phyloP scores from a whole-genome alignment of 371 early-diverging fungal species.

The Fennellomyces sp. region DNA sequence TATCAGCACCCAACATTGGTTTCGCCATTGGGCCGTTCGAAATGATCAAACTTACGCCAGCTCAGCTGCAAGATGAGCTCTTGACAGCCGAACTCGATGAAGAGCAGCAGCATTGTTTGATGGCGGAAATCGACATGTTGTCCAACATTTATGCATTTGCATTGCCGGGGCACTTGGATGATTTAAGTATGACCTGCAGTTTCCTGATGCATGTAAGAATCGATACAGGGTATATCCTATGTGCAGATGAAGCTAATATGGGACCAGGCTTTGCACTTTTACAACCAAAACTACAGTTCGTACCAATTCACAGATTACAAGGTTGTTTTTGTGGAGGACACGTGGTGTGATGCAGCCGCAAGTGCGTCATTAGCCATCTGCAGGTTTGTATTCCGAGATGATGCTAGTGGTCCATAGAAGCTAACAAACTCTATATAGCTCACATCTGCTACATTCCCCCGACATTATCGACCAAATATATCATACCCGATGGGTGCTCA shows the following conservation, averaged over 20 bases:
- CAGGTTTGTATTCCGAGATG: constrained; percentile 36
- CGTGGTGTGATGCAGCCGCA: constrained; percentile 64
- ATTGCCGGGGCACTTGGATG: constrained; percentile 57
- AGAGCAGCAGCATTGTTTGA: constrained; percentile 49
- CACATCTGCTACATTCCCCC: constrained; percentile 70
- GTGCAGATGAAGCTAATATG: background rate
- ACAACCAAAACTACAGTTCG: constrained; percentile 83
- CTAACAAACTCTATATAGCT: constrained; percentile 33
- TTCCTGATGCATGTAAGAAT: constrained; percentile 70
- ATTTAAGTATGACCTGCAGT: constrained; percentile 67
- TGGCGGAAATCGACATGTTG: constrained; percentile 52
- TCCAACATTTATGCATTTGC: constrained; percentile 75
- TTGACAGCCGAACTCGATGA: constrained; percentile 54
- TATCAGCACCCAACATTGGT: constrained; percentile 72
- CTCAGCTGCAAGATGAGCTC: constrained; percentile 46
- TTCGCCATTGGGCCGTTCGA: constrained; percentile 80
- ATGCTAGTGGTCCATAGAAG: background rate
- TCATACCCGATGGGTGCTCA: constrained; percentile 74
- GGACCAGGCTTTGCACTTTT: constrained; percentile 76
- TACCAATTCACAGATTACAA: constrained; percentile 89
- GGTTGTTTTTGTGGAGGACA: constrained; percentile 87
- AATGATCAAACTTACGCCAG: constrained; percentile 48
- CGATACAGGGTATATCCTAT: background rate
- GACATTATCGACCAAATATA: constrained; percentile 88
- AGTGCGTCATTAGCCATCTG: constrained; percentile 75